Evolutionary conservation across 768 basidiomycete genomes (phyloP), one percentile per base, ranked within the genome.

Genomic region (Leccinum ochraceum): DNA sequence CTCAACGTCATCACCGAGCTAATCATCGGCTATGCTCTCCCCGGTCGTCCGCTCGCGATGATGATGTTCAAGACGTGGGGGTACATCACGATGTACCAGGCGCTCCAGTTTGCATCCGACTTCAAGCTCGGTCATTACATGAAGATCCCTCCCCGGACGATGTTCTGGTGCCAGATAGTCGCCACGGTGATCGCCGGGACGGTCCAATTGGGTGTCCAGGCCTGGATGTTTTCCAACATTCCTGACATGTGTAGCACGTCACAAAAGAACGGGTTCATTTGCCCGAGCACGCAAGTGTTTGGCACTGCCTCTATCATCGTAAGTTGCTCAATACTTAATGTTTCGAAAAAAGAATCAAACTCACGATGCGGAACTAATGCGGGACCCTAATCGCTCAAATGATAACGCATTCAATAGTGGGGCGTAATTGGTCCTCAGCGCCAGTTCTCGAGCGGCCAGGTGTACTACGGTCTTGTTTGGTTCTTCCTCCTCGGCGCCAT

Each of bases 381-480:
- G 32, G 5, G 34, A 30, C n/a, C 22, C 17, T 6, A 36, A 53
- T 22, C 3, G 26, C 53, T 62, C 20, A 65, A 24, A 14, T 36
- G 39, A 9, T 8, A 4, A 9, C 8, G 0, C 30, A 4, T 44
- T 42, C 20, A 14, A 50, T 36, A 70, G 69, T 91, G 86, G 86
- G 89, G 92, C 67, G 89, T 91, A 57, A 90, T 94, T 60, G 91
- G 92, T 9, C 92, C 92, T 30, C 79, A 78, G n/a, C 80, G 86
- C 10, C 86, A 86, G 67, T 93, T 89, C 80, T 89, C 84, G 3
- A 62, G 75, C 22, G 90, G 90, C 20, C 84, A 86, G 68, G 75
- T 87, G 28, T 89, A 88, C 74, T 79, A 86, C 63, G 74, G 71
- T 60, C 78, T 92, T 34, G 69, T 84, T 20, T 86, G 86, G 76